Conservation (phyloP, 1,284 basidiomycete species). For the Anthracocystis walkeri region DNA sequence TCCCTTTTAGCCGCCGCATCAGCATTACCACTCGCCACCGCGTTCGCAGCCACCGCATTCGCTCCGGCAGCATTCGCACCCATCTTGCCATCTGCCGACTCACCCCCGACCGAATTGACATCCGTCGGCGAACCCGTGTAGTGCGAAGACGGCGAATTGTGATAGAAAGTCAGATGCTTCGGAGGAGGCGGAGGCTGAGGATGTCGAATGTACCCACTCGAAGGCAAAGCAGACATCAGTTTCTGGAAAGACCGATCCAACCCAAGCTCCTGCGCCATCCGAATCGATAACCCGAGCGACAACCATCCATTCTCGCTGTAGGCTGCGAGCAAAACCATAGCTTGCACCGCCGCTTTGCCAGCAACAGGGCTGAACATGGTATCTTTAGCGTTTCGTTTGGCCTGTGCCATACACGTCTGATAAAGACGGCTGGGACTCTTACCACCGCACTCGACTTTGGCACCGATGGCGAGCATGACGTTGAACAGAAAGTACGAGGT, state of each 20-base stretch:
- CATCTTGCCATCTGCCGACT: conserved; percentile 28
- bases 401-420: conserved; percentile 90
- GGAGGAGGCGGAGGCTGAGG: conserved; percentile 25
- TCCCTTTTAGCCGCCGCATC: conserved; percentile 27
- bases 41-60: conserved; percentile 25
- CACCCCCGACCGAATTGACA: conserved; percentile 29
- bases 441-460: conserved; percentile 89
- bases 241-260: conserved; percentile 89
- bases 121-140: conserved; percentile 43
- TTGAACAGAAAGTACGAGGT: conserved; percentile 93
- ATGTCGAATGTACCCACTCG: conserved; percentile 29
- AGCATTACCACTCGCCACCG: conserved; percentile 18
- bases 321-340: conserved; percentile 88
- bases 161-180: conserved; percentile 49
- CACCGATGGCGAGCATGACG: conserved; percentile 87
- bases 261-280: conserved; percentile 92
- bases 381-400: conserved; percentile 90
- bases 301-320: conserved; percentile 96
- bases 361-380: conserved; percentile 91
- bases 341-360: conserved; percentile 92
- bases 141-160: conserved; percentile 75
- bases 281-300: conserved; percentile 89
- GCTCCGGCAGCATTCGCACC: conserved; percentile 16
- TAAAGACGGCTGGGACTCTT: conserved; percentile 84
- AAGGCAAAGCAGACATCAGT: conserved; percentile 72